Base-by-base conservation (phyloP, 495 filamentous ascomycete genomes). In the Pseudomonodictys pantanalensis region DNA sequence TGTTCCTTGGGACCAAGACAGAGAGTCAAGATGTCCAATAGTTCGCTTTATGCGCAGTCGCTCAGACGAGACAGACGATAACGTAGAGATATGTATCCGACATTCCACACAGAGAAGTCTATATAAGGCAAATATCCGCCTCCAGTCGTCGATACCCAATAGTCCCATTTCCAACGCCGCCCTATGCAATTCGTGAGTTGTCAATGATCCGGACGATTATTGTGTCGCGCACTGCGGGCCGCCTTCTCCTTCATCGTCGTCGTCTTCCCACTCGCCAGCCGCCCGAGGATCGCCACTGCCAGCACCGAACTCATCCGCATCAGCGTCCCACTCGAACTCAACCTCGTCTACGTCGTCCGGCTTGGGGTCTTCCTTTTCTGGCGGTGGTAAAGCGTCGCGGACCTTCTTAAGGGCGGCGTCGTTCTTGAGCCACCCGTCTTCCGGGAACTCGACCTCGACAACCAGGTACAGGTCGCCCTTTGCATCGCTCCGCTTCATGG, bases 391-490 rank as follows among this genome's bases (percentile, higher is more conserved):
- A 10, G 95, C 73, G 62, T 88, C 86, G 66, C 80, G 74, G 49
- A 97, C 78, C 46, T 81, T 81, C 49, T 83, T 79, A 55, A 91
- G 76, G 5, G 82, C 78, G 12, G 77, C 80, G 1, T 87, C 81
- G 48, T 86, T 81, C 50, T 86, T 80, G 42, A 88, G 79, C 91
- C 91, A 97, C 20, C 84, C 86, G 67, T 89, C 80, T 51, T 90
- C 84, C 23, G 93, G 93, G 77, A 97, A 97, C 42, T 90, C 83
- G 60, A 98, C 78, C 67, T 95, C 86, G 52, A 96, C 86, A 18
- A 86, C 69, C 26, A 98, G 79, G 72, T 91, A 98, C 7, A 98
- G 78, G 67, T 97, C 91, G 15, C 93, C 93, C 66, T 84, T 89
- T 4, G 71, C 64, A 29, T 98, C 93, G 53, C 83, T 86, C 59